A percentile compares a stretch with the other conserved stretches of the same genome.
phyloP scores from a whole-genome alignment of 2,329 filamentous ascomycete genomes.

The Xylariales sp. region DNA sequence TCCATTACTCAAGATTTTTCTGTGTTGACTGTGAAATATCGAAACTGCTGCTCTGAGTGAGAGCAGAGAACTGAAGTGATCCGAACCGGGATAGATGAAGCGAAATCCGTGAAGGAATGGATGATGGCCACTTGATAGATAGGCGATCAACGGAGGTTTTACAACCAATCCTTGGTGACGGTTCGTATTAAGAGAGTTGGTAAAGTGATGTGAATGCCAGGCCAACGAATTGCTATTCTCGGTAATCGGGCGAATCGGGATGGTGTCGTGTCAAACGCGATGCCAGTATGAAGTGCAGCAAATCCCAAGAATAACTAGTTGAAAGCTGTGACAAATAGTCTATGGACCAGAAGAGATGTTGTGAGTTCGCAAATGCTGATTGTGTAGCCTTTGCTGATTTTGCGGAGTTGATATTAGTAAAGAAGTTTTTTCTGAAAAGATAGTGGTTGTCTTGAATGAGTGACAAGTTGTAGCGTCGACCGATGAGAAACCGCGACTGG shows the following conservation, averaged over 20 bases:
- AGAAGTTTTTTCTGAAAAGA: too few relatives aligned
- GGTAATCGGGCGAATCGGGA: constrained; percentile 13
- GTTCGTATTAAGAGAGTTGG: constrained; percentile 14
- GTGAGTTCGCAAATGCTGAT: too few relatives aligned
- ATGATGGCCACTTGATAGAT: constrained; percentile 23
- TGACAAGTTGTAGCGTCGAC: background rate
- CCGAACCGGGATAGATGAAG: constrained; percentile 7
- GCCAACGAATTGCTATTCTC: constrained; percentile 18
- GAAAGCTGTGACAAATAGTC: constrained; percentile 28
- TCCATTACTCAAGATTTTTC: constrained; percentile 58
- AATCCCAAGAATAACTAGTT: constrained; percentile 24
- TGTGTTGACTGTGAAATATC: constrained; percentile 1
- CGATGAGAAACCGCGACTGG: background rate
- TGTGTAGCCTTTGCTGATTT: too few relatives aligned
- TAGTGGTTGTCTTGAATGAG: constrained; percentile 7
- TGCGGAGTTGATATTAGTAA: too few relatives aligned
- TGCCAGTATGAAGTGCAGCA: constrained; percentile 22
- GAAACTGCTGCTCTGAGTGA: constrained; percentile 9
- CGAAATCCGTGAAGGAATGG: constrained; percentile 22
- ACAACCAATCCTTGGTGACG: constrained; percentile 25
- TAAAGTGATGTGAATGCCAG: constrained; percentile 16
- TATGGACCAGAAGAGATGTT: too few relatives aligned
- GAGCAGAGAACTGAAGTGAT: constrained; percentile 3
- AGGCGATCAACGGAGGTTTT: constrained; percentile 26
- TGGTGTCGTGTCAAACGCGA: constrained; percentile 28